phyloP scores from a whole-genome alignment of 257 asterid species.

The Ilex aquifolium region DNA sequence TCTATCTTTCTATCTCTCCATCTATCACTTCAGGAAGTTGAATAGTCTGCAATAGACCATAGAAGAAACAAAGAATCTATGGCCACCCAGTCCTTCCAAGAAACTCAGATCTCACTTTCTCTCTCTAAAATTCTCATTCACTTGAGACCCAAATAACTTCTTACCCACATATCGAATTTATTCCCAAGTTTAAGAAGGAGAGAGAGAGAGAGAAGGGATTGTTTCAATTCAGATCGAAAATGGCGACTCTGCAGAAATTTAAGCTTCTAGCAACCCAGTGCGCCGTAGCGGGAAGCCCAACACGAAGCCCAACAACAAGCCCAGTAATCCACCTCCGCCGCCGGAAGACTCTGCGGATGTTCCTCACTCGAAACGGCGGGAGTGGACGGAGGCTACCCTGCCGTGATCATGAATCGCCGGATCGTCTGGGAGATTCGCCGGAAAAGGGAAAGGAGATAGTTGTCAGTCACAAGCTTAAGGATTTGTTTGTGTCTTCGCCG shows the following conservation, averaged over 20 bases:
- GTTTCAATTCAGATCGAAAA: slow-evolving; percentile 10
- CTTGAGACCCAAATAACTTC: slow-evolving; percentile 1
- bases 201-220: background rate
- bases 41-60: background rate
- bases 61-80: background rate
- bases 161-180: background rate
- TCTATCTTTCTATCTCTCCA: no score
- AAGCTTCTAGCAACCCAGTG: slow-evolving; percentile 79
- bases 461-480: slow-evolving; percentile 52
- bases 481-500: slow-evolving; percentile 37
- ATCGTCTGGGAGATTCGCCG: slow-evolving; percentile 25
- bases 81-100: slow-evolving; percentile 13
- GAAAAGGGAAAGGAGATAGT: slow-evolving; percentile 28
- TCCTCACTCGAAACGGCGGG: slow-evolving; percentile 54
- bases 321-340: slow-evolving; percentile 94
- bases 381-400: slow-evolving; percentile 29
- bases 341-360: slow-evolving; percentile 81
- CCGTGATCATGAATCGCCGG: slow-evolving; percentile 24
- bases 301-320: slow-evolving; percentile 75
- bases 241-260: slow-evolving; percentile 89
- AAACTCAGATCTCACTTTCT: slow-evolving; percentile 35
- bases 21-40: no score
- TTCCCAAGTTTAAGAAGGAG: background rate
- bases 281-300: slow-evolving; percentile 78
- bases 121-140: background rate